Percentiles rank a stretch among this genome's conserved stretches.
These are phyloP conservation scores for Chlorella sp. DNA, from an alignment of 139 green algal genomes.

Conservation along the genomic window DNA sequence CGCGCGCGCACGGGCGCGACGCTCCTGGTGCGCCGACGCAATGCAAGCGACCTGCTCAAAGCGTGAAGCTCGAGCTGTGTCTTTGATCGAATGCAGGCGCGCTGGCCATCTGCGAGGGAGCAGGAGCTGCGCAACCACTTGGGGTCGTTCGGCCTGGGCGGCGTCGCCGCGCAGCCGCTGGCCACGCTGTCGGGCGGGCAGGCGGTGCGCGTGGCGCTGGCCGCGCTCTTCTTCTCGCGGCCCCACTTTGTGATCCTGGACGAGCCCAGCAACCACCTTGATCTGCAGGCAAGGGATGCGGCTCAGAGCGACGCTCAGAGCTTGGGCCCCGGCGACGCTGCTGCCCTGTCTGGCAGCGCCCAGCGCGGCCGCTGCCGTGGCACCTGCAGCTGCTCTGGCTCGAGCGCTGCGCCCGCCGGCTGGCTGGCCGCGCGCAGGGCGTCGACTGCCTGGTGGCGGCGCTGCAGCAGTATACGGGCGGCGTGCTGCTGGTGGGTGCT, in stretches of 20 bases:
- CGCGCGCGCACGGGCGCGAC: too few relatives aligned
- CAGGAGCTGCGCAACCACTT: constrained; percentile 69
- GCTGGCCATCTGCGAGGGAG: constrained; percentile 19
- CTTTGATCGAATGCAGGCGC: constrained; percentile 1
- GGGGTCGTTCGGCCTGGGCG: constrained; percentile 86
- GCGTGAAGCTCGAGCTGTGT: too few relatives aligned
- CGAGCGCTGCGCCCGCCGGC: too few relatives aligned
- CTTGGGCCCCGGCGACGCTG: too few relatives aligned
- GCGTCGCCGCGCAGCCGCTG: constrained; percentile 88
- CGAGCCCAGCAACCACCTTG: constrained; percentile 88
- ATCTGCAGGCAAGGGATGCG: too few relatives aligned
- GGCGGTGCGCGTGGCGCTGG: constrained; percentile 74
- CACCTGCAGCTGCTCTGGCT: too few relatives aligned
- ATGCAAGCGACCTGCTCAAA: too few relatives aligned
- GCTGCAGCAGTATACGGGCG: constrained; percentile 71
- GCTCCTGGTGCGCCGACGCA: too few relatives aligned
- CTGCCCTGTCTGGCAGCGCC: too few relatives aligned
- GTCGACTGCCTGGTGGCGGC: constrained; percentile 73
- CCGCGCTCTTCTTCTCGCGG: constrained; percentile 74
- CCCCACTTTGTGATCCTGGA: constrained; percentile 90
- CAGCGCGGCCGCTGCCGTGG: too few relatives aligned
- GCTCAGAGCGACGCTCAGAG: too few relatives aligned
- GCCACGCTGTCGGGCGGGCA: constrained; percentile 88
- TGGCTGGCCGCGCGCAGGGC: too few relatives aligned
- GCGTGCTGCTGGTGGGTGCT: constrained; percentile 79